Conservation (phyloP, 352 stramenopile genomes). For the Hyphochytrium catenoides region DNA sequence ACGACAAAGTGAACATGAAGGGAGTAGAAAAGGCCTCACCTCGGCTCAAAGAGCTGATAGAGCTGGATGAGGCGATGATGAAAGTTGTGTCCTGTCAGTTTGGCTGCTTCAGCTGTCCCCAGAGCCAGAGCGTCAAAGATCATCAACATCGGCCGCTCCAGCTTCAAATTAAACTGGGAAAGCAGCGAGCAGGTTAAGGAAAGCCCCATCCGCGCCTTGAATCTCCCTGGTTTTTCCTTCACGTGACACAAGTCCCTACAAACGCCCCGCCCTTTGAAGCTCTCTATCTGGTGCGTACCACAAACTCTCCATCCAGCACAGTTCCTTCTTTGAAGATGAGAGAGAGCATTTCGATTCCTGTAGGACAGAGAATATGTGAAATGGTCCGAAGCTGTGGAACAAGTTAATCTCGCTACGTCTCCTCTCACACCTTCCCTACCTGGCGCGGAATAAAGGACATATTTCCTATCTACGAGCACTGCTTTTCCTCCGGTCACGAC, state of each 20-base stretch:
- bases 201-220: not conserved
- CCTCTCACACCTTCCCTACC: too few relatives aligned
- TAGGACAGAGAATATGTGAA: not conserved
- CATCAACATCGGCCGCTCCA: conserved; percentile 63
- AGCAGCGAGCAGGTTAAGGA: not conserved
- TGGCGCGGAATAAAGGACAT: conserved; percentile 41
- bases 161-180: conserved; percentile 27
- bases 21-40: too few relatives aligned
- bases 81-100: too few relatives aligned
- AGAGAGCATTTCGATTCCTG: conserved; percentile 33
- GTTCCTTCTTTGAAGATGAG: conserved; percentile 52
- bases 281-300: conserved; percentile 23
- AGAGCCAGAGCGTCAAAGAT: conserved; percentile 67
- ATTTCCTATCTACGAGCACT: conserved; percentile 45
- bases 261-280: not conserved
- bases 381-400: not conserved
- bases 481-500: conserved; percentile 37
- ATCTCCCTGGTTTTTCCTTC: too few relatives aligned
- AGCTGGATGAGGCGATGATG: too few relatives aligned
- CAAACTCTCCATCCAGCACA: conserved; percentile 62
- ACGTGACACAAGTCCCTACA: too few relatives aligned
- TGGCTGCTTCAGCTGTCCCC: too few relatives aligned
- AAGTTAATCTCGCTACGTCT: too few relatives aligned
- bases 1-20: too few relatives aligned
- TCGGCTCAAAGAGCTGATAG: too few relatives aligned